A percentile compares a stretch with the other conserved stretches of the same genome.
These are phyloP conservation scores for Pyrrhoderma lamaoense DNA, from an alignment of 1,284 basidiomycete genomes.

Conservation along the genomic window DNA sequence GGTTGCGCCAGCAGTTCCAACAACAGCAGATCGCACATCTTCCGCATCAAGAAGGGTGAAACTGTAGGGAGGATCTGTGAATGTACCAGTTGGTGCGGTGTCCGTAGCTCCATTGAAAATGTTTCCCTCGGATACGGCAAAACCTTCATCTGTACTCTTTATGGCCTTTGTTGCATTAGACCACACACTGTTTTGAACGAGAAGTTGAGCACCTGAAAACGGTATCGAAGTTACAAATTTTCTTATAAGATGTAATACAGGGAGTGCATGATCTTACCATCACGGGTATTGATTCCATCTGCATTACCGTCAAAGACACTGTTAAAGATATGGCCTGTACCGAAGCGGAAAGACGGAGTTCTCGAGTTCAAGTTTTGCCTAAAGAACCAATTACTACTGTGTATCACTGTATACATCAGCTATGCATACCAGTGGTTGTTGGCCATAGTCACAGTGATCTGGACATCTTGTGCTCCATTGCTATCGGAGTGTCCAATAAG, in stretches of 20 bases:
- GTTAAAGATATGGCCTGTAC: conserved; percentile 42
- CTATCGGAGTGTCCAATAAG: conserved; percentile 38
- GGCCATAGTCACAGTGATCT: conserved; percentile 33
- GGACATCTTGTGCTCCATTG: conserved; percentile 31
- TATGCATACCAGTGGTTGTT: conserved; percentile 35
- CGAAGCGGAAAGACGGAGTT: conserved; percentile 29
- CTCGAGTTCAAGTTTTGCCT: conserved; percentile 26
- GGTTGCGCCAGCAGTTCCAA: conserved; percentile 32
- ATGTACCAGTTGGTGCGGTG: conserved; percentile 31
- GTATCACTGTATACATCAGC: background rate
- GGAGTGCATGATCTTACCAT: conserved; percentile 26
- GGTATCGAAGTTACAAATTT: background rate
- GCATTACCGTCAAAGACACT: conserved; percentile 37
- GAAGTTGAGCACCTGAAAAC: conserved; percentile 33
- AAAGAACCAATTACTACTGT: conserved; percentile 12
- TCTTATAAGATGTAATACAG: background rate
- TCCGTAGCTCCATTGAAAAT: conserved; percentile 22
- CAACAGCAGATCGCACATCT: conserved; percentile 28
- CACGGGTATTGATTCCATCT: conserved; percentile 44
- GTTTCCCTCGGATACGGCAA: conserved; percentile 31
- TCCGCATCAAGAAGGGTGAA: conserved; percentile 28
- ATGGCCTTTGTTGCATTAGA: conserved; percentile 32
- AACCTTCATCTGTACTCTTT: conserved; percentile 37
- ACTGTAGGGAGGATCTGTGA: conserved; percentile 32
- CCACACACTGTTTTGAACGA: conserved; percentile 42